Base-by-base conservation (phyloP, 768 basidiomycete species). In the Kwoniella pini region DNA sequence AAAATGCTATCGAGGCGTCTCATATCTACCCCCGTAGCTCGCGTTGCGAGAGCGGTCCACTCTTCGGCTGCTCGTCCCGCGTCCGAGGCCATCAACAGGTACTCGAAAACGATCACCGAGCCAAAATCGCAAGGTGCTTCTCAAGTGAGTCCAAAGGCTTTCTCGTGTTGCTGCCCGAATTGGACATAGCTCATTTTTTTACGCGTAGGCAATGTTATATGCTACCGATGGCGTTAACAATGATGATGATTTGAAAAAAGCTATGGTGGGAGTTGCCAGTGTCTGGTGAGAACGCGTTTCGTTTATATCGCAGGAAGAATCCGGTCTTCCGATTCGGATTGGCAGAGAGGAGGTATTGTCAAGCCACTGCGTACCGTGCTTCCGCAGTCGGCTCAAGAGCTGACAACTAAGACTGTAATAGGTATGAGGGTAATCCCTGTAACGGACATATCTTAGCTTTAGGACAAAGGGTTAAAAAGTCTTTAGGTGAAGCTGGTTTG, bases 341-440 rank as follows among this genome's bases (percentile, higher is more conserved):
- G n/a, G n/a, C n/a, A n/a, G n/a, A n/a, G n/a, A n/a, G n/a, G n/a
- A n/a, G n/a, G n/a, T n/a, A n/a, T n/a, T n/a, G n/a, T n/a, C n/a
- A n/a, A n/a, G n/a, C n/a, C n/a, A n/a, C n/a, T n/a, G n/a, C n/a
- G n/a, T n/a, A n/a, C n/a, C n/a, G n/a, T n/a, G n/a, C n/a, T n/a
- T n/a, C n/a, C n/a, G n/a, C 33, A 36, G 33, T 36, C 33, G 7
- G 33, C 21, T 22, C 10, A 39, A 27, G 45, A n/a, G n/a, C n/a
- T 42, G 33, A 26, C 19, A 10, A 17, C 40, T 42, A 17, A 42
- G 9, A 42, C 17, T 39, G 30, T 5, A 11, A 52, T 62, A 97
- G 94, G 94, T 98, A 98, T 73, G 95, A 99, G 77, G 95, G 95
- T 40, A 97, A 96, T 79, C 96, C 96, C 90, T 98, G 96, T 80